Percentiles rank a stretch among this genome's conserved stretches.
phyloP scores from a whole-genome alignment of 2,329 filamentous ascomycete genomes.

The Chaetomium olivaceum region DNA sequence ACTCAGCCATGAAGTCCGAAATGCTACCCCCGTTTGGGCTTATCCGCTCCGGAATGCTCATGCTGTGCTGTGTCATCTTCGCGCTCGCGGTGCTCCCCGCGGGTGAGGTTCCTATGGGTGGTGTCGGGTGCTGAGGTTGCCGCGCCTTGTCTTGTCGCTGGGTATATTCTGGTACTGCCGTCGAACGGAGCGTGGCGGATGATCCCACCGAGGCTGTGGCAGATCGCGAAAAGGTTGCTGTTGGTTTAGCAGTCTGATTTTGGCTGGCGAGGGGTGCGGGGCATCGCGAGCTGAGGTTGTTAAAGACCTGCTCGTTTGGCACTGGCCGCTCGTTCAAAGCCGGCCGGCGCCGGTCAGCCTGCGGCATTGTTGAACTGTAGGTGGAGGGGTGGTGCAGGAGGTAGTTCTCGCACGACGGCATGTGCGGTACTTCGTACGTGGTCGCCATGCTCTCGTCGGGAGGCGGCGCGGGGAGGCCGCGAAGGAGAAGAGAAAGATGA shows the following conservation, averaged over 20 bases:
- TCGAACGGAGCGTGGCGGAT: neutral
- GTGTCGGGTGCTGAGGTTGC: slow-evolving; percentile 42
- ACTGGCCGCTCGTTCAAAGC: slow-evolving; percentile 29
- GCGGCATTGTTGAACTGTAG: slow-evolving; percentile 21
- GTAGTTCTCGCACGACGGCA: slow-evolving; percentile 36
- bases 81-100: slow-evolving; percentile 43
- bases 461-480: slow-evolving; percentile 37
- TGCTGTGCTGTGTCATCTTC: slow-evolving; percentile 56
- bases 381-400: slow-evolving; percentile 22
- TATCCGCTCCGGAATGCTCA: slow-evolving; percentile 75
- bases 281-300: slow-evolving; percentile 24
- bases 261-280: slow-evolving; percentile 10
- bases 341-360: slow-evolving; percentile 22
- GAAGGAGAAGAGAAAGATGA: neutral
- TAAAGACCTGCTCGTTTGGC: slow-evolving; percentile 28
- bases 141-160: slow-evolving; percentile 32
- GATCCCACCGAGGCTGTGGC: slow-evolving; percentile 5
- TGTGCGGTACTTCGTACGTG: slow-evolving; percentile 36
- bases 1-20: slow-evolving; percentile 82
- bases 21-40: slow-evolving; percentile 73
- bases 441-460: slow-evolving; percentile 39
- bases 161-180: slow-evolving; percentile 10
- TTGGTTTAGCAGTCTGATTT: slow-evolving; percentile 7
- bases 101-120: slow-evolving; percentile 31
- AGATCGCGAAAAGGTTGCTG: slow-evolving; percentile 11